These are phyloP conservation scores for Russula griseocarnosa DNA, from an alignment of 768 basidiomycete genomes.

Conservation along the genomic window DNA sequence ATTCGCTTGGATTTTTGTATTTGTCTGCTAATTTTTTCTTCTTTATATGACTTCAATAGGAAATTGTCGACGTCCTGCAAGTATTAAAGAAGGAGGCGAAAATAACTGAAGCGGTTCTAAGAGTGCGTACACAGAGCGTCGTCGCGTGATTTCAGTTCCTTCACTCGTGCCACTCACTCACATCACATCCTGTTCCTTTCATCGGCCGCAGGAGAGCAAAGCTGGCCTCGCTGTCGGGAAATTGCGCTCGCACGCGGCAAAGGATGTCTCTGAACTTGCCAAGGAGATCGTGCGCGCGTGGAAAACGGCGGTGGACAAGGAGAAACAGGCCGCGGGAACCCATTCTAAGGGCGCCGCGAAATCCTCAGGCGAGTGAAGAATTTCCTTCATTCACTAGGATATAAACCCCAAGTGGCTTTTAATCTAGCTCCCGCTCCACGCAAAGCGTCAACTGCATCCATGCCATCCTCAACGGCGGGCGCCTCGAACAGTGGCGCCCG, in stretches of 20 bases:
- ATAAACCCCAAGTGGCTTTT: background rate
- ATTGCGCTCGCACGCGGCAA: slow-evolving; percentile 66
- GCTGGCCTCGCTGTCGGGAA: slow-evolving; percentile 91
- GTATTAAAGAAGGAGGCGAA: slow-evolving; percentile 61
- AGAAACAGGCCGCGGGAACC: slow-evolving; percentile 44
- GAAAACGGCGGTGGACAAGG: slow-evolving; percentile 81
- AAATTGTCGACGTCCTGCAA: slow-evolving; percentile 55
- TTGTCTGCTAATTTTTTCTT: slow-evolving; percentile 36
- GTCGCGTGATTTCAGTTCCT: slow-evolving; percentile 32
- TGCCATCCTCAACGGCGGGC: slow-evolving; percentile 20
- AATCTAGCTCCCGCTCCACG: slow-evolving; percentile 17
- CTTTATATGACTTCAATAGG: slow-evolving; percentile 44
- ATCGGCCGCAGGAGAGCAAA: slow-evolving; percentile 74
- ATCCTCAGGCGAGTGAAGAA: slow-evolving; percentile 40
- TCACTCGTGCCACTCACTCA: background rate
- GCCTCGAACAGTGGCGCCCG: slow-evolving; percentile 43
- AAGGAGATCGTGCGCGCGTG: slow-evolving; percentile 91
- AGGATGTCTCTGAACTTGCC: slow-evolving; percentile 73
- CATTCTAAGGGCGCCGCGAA: slow-evolving; percentile 31
- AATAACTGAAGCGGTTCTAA: slow-evolving; percentile 68
- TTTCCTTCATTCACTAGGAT: background rate
- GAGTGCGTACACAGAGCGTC: slow-evolving; percentile 56
- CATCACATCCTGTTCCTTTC: background rate
- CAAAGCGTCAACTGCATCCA: slow-evolving; percentile 21
- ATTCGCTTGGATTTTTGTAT: slow-evolving; percentile 30